phyloP scores from a whole-genome alignment of 345 rosid genomes.

The Trapa incisa region DNA sequence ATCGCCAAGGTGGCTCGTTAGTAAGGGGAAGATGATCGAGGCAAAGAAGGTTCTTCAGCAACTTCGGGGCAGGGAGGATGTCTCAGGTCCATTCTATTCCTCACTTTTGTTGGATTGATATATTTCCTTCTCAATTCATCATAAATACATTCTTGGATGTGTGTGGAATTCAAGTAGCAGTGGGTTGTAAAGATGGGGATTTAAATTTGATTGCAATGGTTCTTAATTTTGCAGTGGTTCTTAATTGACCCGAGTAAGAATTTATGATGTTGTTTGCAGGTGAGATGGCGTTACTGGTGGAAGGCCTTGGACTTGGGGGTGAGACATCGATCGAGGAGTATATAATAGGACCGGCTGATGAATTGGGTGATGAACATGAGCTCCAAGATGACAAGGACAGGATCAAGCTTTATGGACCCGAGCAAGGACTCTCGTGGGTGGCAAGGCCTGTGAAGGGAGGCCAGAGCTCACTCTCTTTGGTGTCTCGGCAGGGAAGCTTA shows the following conservation, averaged over 20 bases:
- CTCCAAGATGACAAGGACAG: slow-evolving; percentile 45
- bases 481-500: slow-evolving; percentile 79
- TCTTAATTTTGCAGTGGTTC: too few species aligned
- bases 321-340: slow-evolving; percentile 85
- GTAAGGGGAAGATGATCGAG: slow-evolving; percentile 87
- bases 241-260: too few species aligned
- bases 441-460: slow-evolving; percentile 80
- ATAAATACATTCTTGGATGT: too few species aligned
- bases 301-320: slow-evolving; percentile 89
- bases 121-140: background rate
- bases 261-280: slow-evolving; percentile 29
- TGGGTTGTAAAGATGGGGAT: too few species aligned
- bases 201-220: too few species aligned
- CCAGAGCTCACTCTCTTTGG: slow-evolving; percentile 52
- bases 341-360: slow-evolving; percentile 66
- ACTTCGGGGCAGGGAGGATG: slow-evolving; percentile 85
- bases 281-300: slow-evolving; percentile 92
- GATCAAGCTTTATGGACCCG: slow-evolving; percentile 60
- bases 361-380: slow-evolving; percentile 41
- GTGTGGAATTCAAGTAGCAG: too few species aligned
- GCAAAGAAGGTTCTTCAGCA: slow-evolving; percentile 77
- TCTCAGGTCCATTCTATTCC: slow-evolving; percentile 36
- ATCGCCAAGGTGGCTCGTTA: slow-evolving; percentile 98
- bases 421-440: slow-evolving; percentile 71
- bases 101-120: background rate